Conservation (phyloP, 2,329 filamentous ascomycete genomes). For the Aspergillus unguis region DNA sequence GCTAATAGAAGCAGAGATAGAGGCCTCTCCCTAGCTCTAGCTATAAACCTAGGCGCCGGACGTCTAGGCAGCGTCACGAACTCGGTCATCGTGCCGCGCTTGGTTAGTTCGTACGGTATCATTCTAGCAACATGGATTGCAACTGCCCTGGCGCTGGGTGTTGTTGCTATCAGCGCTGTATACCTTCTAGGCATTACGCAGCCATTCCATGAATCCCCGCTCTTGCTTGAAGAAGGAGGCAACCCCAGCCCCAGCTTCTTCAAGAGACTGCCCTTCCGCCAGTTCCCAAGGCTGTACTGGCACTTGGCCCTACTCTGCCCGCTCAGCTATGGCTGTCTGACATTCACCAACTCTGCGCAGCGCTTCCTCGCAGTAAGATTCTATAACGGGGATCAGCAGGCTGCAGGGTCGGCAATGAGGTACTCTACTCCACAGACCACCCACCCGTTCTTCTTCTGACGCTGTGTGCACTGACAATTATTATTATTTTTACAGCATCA, state of each 20-base stretch:
- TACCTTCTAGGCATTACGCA: not conserved
- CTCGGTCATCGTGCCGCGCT: not conserved
- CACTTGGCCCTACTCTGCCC: constrained; percentile 2
- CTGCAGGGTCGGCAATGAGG: constrained; percentile 2
- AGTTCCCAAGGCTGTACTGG: constrained; percentile 2
- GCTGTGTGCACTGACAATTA: not conserved
- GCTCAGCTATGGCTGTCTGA: constrained; percentile 1
- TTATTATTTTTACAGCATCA: not conserved
- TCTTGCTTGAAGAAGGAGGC: not conserved
- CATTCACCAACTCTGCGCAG: constrained; percentile 9
- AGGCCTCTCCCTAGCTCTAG: constrained; percentile 1
- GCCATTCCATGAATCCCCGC: not conserved
- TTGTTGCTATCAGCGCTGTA: not conserved
- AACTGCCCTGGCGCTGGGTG: not conserved
- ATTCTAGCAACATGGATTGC: constrained; percentile 5
- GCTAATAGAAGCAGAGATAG: not conserved
- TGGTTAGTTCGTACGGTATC: not conserved
- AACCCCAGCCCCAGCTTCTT: not conserved
- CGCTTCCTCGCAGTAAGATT: constrained; percentile 4
- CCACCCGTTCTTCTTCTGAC: not conserved
- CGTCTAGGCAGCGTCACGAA: constrained; percentile 10
- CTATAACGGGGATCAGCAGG: constrained; percentile 1
- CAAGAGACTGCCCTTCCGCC: not conserved
- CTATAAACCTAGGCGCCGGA: not conserved
- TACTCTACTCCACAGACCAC: not conserved